These are phyloP conservation scores for Nematodospora anomalae DNA, from an alignment of 1,139 yeast species.

Conservation along the genomic window DNA sequence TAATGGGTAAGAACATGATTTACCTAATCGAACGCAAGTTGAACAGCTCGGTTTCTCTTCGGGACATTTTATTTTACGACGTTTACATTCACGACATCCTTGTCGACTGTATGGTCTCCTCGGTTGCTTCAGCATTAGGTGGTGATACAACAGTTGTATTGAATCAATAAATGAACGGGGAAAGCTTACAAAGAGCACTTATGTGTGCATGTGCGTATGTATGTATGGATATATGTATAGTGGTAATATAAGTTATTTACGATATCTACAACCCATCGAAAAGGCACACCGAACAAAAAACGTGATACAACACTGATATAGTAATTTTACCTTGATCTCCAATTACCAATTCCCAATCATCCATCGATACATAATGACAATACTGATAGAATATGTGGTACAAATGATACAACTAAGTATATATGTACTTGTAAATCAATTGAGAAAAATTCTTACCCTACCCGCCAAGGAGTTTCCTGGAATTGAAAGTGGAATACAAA, in stretches of 20 bases:
- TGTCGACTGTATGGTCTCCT: conserved; percentile 13
- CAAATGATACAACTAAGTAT: neutral
- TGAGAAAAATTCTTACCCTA: neutral
- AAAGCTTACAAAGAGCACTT: neutral
- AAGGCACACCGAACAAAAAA: too few species aligned
- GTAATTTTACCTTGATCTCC: too few species aligned
- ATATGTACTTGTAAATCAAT: neutral
- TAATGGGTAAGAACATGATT: conserved; percentile 24
- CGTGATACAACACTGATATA: too few species aligned
- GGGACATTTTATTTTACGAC: conserved; percentile 44
- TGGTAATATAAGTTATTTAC: too few species aligned
- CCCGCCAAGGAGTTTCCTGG: neutral
- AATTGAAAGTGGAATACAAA: neutral
- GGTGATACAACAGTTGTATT: neutral
- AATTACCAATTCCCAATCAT: too few species aligned
- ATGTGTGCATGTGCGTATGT: neutral
- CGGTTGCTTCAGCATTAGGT: neutral
- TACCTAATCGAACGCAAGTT: conserved; percentile 26
- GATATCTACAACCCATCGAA: too few species aligned
- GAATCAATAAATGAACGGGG: neutral
- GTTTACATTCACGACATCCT: conserved; percentile 30
- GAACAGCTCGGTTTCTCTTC: conserved; percentile 53
- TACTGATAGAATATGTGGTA: neutral
- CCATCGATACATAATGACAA: neutral
- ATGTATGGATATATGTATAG: too few species aligned